These are phyloP conservation scores for Aspergillus costaricaensis DNA, from an alignment of 2,329 filamentous ascomycete species.

Conservation along the genomic window DNA sequence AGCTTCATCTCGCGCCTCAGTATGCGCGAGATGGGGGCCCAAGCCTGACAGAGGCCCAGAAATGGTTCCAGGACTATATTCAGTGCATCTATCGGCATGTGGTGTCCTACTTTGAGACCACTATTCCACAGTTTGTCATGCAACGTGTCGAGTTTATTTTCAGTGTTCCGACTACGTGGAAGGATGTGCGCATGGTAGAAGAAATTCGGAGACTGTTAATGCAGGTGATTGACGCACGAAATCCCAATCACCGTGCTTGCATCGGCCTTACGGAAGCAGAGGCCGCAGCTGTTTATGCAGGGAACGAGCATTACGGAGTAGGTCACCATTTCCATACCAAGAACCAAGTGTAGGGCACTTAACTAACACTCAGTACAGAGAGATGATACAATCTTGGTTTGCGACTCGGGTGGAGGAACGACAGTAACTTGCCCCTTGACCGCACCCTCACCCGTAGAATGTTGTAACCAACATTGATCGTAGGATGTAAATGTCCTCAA, in stretches of 20 bases:
- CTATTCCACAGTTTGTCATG: slow-evolving; percentile 28
- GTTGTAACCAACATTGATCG: neutral
- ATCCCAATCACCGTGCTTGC: slow-evolving; percentile 38
- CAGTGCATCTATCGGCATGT: slow-evolving; percentile 37
- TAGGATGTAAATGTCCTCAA: slow-evolving; percentile 36
- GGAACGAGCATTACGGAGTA: slow-evolving; percentile 32
- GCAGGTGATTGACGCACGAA: slow-evolving; percentile 32
- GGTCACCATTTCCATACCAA: neutral
- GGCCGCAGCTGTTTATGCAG: slow-evolving; percentile 55
- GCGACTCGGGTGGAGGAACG: slow-evolving; percentile 55
- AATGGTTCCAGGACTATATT: slow-evolving; percentile 38
- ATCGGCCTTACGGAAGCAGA: slow-evolving; percentile 58
- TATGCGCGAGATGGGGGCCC: slow-evolving; percentile 29
- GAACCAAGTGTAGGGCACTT: too few species aligned
- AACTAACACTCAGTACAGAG: slow-evolving; percentile 20
- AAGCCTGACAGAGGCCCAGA: slow-evolving; percentile 26
- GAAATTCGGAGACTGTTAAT: slow-evolving; percentile 35
- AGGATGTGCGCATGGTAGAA: slow-evolving; percentile 39
- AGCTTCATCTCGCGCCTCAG: slow-evolving; percentile 37
- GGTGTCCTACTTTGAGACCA: slow-evolving; percentile 28
- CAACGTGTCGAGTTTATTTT: slow-evolving; percentile 44
- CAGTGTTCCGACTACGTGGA: slow-evolving; percentile 48
- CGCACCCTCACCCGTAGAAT: neutral
- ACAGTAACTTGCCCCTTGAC: slow-evolving; percentile 20
- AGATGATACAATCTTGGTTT: slow-evolving; percentile 51